Evolutionary conservation across 352 stramenopile species (phyloP).

Genomic region (Pythium aristosporum): DNA sequence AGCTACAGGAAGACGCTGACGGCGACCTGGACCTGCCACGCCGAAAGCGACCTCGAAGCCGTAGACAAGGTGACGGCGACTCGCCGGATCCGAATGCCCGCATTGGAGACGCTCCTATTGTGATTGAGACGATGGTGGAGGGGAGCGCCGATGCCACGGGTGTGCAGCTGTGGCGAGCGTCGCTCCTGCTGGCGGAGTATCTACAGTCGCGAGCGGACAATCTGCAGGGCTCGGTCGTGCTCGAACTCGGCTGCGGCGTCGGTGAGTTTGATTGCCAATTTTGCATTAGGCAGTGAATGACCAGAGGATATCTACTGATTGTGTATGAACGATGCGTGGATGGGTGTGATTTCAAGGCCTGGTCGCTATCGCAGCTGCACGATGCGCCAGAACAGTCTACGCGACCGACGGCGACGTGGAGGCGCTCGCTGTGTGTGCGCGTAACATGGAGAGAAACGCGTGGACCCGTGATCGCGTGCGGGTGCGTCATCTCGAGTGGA

Average conservation of each 20-base stretch:
- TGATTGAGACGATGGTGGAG: constrained; percentile 1
- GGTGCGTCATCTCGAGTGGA: constrained; percentile 30
- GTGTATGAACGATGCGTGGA: not conserved
- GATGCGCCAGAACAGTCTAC: constrained; percentile 36
- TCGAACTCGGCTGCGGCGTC: constrained; percentile 61
- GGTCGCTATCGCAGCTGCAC: constrained; percentile 40
- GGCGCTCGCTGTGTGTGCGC: constrained; percentile 36
- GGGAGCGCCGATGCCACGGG: constrained; percentile 10
- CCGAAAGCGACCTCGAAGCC: not conserved
- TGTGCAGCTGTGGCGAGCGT: constrained; percentile 39
- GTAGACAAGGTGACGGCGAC: not conserved
- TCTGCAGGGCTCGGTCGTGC: constrained; percentile 24
- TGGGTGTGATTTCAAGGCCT: constrained; percentile 34
- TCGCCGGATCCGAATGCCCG: not conserved
- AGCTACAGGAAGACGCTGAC: constrained; percentile 13
- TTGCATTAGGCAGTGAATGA: not conserved
- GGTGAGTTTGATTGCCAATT: constrained; percentile 26
- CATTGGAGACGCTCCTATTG: not conserved
- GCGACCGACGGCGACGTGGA: constrained; percentile 43
- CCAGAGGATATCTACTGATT: constrained; percentile 3
- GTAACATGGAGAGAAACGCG: constrained; percentile 38
- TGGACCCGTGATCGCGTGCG: constrained; percentile 30
- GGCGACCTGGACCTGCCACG: constrained; percentile 23
- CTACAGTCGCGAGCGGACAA: constrained; percentile 31
- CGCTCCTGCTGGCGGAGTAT: constrained; percentile 57